Base-by-base conservation (phyloP, 192 early-diverging fungal species). In the Fimicolochytrium jonesii region DNA sequence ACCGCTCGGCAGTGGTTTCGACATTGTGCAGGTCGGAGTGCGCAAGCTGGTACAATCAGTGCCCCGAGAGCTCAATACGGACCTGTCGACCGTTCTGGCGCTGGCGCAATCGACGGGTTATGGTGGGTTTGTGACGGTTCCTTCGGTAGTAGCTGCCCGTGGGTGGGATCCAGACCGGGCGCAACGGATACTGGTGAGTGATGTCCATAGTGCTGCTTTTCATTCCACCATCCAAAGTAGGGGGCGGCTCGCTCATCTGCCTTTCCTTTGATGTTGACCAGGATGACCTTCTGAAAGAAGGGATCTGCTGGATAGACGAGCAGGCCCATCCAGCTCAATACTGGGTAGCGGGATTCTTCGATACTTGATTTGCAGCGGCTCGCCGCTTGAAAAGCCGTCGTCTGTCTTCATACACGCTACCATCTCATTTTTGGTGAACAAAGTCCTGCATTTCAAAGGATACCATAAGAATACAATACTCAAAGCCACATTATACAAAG, bases 1-100 rank as follows among this genome's bases (percentile, higher is more conserved):
- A 33, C 90, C 93, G n/a, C 78, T 98, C 22, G 90, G 88, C 42
- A 86, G 82, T 71, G 93, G 93, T n/a, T 97, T 92, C 78, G 81
- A 82, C 43, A 82, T 98, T 11, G 56, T 97, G 9, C 73, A 68
- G 28, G 83, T 97, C 68, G 95, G 95, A 18, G 67, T 75, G 6
- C 75, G 82, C 37, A 88, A 81, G 46, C 85, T 98, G 85, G 86
- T 98, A 5, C 87, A 88, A 61, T 92, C 89, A 26, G 87, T 95
- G 0, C 92, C 93, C 13, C 72, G 89, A 6, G 95, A 98, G 64
- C 67, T 96, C 64, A 92, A 95, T 59, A 74, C 71, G 4, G 95
- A 98, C 71, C 87, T 87, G 31, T 74, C 88, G 0, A 75, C 75
- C 0, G 70, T 93, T 18, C 65, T 97, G 18, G 63, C 72, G 0